Evolutionary conservation across 2,329 filamentous ascomycete species (phyloP), one percentile per base, ranked within the genome.

Genomic region (Zymoseptoria pseudotritici): DNA sequence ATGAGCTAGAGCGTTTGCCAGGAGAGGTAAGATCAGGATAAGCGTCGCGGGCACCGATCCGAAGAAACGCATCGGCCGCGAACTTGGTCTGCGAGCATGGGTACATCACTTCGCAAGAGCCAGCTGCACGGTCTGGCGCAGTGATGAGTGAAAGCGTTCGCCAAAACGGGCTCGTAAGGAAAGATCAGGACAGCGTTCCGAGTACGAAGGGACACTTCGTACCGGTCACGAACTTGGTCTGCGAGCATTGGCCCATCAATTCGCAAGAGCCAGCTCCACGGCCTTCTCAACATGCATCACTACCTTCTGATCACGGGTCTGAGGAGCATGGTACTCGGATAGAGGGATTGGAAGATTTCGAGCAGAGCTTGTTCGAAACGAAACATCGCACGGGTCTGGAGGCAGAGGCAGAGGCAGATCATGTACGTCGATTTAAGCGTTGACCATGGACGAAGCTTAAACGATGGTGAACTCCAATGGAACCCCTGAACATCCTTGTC

Each of bases 141-240:
- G 22, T 24, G 22, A 24, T 24, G 22, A 24, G 22, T 5, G 2
- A 24, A 2, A 24, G 22, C 22, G 22, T 24, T 24, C 22, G 22
- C 22, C 22, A 24, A 5, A 5, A 24, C 56, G 53, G 22, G 29
- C 31, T 9, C 58, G 53, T 24, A 54, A 58, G 26, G n/a, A 59
- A 42, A 58, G 66, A 13, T 59, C 66, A 17, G 62, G 55, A 19
- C 63, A 64, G 67, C 65, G 26, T 59, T 67, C 3, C 56, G 64
- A 36, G 59, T 65, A 58, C 58, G 60, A 22, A 58, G 63, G 53
- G 58, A 58, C 19, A 31, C 17, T 19, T 31, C 49, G 7, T 31
- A 55, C 6, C 29, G 42, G 17, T 58, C 64, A 20, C 62, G 68
- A 36, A 62, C 66, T 29, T 55, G 67, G 24, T 70, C 67, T 8